A percentile compares a stretch with the other conserved stretches of the same genome.
Evolutionary conservation across 108 stramenopile genomes (phyloP).

Genomic region (Cyclotella cryptica): DNA sequence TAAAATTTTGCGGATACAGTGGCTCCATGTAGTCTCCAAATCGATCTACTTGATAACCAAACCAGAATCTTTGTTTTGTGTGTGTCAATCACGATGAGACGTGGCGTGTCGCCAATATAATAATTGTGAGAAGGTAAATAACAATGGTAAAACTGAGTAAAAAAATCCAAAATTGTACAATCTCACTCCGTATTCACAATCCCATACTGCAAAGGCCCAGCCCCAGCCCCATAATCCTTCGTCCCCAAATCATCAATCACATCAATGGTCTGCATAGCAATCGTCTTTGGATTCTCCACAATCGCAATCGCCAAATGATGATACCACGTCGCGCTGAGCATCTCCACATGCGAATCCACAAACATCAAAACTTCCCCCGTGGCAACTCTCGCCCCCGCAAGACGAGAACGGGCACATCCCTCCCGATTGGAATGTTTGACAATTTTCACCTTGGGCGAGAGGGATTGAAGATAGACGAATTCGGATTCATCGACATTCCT

Average conservation of each 20-base stretch:
- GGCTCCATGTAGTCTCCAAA: slow-evolving; percentile 52
- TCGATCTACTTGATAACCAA: slow-evolving; percentile 46
- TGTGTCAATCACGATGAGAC: no score
- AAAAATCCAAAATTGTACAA: not conserved
- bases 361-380: slow-evolving; percentile 57
- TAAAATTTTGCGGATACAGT: slow-evolving; percentile 25
- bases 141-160: not conserved
- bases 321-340: slow-evolving; percentile 53
- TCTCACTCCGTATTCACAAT: slow-evolving; percentile 43
- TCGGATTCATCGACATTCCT: slow-evolving; percentile 48
- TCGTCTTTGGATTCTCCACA: slow-evolving; percentile 58
- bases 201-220: slow-evolving; percentile 50
- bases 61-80: slow-evolving; percentile 39
- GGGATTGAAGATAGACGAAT: slow-evolving; percentile 34
- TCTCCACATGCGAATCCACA: slow-evolving; percentile 61
- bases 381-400: slow-evolving; percentile 44
- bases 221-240: slow-evolving; percentile 38
- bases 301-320: slow-evolving; percentile 55
- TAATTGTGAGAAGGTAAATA: no score
- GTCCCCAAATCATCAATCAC: slow-evolving; percentile 54
- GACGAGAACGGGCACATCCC: slow-evolving; percentile 59
- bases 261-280: slow-evolving; percentile 61
- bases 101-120: no score
- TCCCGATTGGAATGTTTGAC: slow-evolving; percentile 49
- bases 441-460: slow-evolving; percentile 54